These are phyloP conservation scores for Rhodofomes roseus DNA, from an alignment of 1,284 basidiomycete genomes.

Conservation along the genomic window DNA sequence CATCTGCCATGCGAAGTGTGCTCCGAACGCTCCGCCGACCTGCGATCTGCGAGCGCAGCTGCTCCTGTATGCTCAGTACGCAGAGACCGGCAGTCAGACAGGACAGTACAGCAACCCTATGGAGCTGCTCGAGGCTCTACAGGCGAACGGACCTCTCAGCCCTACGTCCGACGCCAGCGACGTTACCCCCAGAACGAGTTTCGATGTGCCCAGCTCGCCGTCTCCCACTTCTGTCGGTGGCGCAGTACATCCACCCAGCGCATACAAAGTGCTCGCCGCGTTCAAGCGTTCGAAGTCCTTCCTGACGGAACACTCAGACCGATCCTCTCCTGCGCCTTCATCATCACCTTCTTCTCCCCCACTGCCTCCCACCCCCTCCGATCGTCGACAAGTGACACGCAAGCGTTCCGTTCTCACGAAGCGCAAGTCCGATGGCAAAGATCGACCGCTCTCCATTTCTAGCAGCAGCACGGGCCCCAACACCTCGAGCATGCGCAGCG, in stretches of 20 bases:
- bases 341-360: constrained; percentile 10
- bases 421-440: constrained; percentile 22
- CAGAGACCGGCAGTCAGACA: constrained; percentile 54
- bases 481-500: constrained; percentile 33
- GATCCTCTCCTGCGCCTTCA: constrained; percentile 19
- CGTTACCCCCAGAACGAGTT: constrained; percentile 43
- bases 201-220: constrained; percentile 40
- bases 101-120: constrained; percentile 50
- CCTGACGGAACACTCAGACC: constrained; percentile 27
- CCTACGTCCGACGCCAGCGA: constrained; percentile 49
- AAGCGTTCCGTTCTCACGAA: constrained; percentile 30
- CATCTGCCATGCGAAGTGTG: constrained; percentile 83
- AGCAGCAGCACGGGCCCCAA: constrained; percentile 31
- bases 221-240: constrained; percentile 18
- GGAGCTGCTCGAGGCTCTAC: constrained; percentile 42
- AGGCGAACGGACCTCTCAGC: constrained; percentile 33
- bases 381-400: constrained; percentile 17
- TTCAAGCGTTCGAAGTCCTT: constrained; percentile 61
- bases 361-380: background rate
- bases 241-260: constrained; percentile 43
- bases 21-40: constrained; percentile 66
- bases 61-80: constrained; percentile 67
- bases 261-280: constrained; percentile 59
- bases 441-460: constrained; percentile 31
- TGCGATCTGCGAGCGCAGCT: constrained; percentile 83